Base-by-base conservation (phyloP, 495 filamentous ascomycete species). In the Opeltia flavorubescens region DNA sequence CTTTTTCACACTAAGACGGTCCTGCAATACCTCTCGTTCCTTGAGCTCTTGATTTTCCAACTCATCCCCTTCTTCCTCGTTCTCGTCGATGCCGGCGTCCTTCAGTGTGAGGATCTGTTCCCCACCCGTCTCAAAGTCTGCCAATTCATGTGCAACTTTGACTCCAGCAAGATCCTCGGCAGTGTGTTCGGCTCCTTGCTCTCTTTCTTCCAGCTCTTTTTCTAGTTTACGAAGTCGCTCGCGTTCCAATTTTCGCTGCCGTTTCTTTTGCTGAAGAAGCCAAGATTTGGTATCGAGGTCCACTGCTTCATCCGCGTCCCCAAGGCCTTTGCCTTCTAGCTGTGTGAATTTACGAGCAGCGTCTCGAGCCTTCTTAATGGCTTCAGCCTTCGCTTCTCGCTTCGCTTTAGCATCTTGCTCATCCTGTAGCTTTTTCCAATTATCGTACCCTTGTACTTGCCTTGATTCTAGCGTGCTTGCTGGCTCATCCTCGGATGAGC, bases 51-150 rank as follows among this genome's bases (percentile, higher is more conserved):
- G 49, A 55, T 89, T 86, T 60, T 96, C 83, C 24, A 98, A 71
- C 62, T 95, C 89, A 57, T 98, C 91, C 12, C 81, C 89, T 48
- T 93, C 89, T 24, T 86, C 86, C 46, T 93, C 86, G 31, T 88
- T 80, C 49, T 86, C 78, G 44, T 84, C 80, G 40, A 98, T 80
- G 3, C 81, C 84, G 0, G 84, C 76, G 61, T 98, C 91, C 51
- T 93, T 95, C 12, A 98, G 71, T 0, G 87, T 94, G 46, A 98
- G 68, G 28, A 98, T 74, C 55, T 94, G 83, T 50, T 88, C 86
- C 47, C 83, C 81, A 23, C 69, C 81, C 27, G 82, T 85, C 13
- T 79, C 79, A 52, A 98, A 88, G 7, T 80, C 76, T 2, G 69
- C 74, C 29, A 86, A 56, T 56, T 86, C 83, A 61, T 98, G 91